Conservation (phyloP, 129 eudicot genomes). For the Calendula officinalis region DNA sequence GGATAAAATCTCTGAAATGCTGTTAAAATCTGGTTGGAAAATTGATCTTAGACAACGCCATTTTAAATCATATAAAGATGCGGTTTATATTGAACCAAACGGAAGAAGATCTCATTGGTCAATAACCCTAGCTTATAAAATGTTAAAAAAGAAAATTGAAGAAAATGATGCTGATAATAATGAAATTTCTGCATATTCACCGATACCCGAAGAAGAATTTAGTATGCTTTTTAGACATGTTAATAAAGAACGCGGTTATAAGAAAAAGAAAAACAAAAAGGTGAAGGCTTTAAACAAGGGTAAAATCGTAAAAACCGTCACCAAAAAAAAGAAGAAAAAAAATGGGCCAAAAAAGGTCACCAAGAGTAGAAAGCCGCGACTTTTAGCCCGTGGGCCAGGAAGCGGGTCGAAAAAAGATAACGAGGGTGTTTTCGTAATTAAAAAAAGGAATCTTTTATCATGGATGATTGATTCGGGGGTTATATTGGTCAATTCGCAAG, state of each 20-base stretch:
- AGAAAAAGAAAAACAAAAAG: conserved; percentile 21
- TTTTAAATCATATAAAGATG: conserved; percentile 45
- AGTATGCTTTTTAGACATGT: conserved; percentile 47
- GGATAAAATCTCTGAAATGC: conserved; percentile 54
- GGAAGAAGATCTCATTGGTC: conserved; percentile 69
- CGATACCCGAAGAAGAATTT: conserved; percentile 60
- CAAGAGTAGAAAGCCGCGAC: conserved; percentile 38
- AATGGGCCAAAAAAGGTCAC: conserved; percentile 25
- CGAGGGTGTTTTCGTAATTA: conserved; percentile 35
- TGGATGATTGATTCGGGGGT: conserved; percentile 91
- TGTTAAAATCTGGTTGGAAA: conserved; percentile 68
- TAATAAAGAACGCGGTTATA: conserved; percentile 21
- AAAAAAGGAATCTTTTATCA: conserved; percentile 61
- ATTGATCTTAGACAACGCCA: conserved; percentile 61
- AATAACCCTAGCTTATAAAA: conserved; percentile 59
- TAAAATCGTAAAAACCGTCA: conserved; percentile 5
- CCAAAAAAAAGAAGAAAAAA: conserved; percentile 27
- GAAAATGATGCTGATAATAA: conserved; percentile 38
- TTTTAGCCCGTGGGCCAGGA: conserved; percentile 56
- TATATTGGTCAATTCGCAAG: conserved; percentile 46
- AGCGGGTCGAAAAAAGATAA: conserved; percentile 40
- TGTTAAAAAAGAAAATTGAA: conserved; percentile 52
- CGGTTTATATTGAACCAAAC: conserved; percentile 58
- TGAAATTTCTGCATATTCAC: conserved; percentile 52
- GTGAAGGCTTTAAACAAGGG: conserved; percentile 21